Base-by-base conservation (phyloP, 352 stramenopile species). In the Phytophthora quininea region DNA sequence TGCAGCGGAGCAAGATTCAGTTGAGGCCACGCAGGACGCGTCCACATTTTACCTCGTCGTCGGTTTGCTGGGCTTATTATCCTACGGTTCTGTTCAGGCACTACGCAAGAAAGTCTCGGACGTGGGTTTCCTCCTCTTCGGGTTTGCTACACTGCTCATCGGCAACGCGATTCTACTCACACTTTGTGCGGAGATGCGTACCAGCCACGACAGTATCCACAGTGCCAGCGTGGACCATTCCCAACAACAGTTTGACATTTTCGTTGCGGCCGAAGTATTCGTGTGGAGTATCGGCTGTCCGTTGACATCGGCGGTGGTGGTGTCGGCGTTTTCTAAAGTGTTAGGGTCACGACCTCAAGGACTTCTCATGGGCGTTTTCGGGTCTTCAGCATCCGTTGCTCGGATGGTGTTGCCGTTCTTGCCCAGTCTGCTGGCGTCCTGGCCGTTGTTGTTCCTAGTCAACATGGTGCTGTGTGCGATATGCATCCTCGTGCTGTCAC, bases 271-370 rank as follows among this genome's bases (percentile, higher is more conserved):
- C 3, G 76, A 89, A 32, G 62, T 89, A 6, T 76, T 91, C 19
- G 67, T 91, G 0, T 91, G 82, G 82, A 91, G 82, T 27, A 67
- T 91, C 50, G 82, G 82, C 5, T 89, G 76, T 56, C 82, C 82
- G 0, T 45, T 91, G 14, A 74, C 77, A 3, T 84, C 78, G 0
- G 79, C 82, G 6, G 80, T 89, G 14, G 71, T 86, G 14, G 77
- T 88, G 9, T 78, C 75, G 1, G 74, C 80, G 0, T 89, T 91
- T 54, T 89, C 80, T 0, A 89, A 88, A 57, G 66, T 84, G 4
- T 73, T 91, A 0, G 80, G 82, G 4, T 77, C 74, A 6, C 58
- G 73, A 14, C 78, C 74, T 7, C 82, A 91, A 62, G 82, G 82
- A 0, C 53, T 74, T 14, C 54, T 86, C 30, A 89, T 89, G 82